These are phyloP conservation scores for Biscogniauxia marginata DNA, from an alignment of 2,329 filamentous ascomycete species.

Conservation along the genomic window DNA sequence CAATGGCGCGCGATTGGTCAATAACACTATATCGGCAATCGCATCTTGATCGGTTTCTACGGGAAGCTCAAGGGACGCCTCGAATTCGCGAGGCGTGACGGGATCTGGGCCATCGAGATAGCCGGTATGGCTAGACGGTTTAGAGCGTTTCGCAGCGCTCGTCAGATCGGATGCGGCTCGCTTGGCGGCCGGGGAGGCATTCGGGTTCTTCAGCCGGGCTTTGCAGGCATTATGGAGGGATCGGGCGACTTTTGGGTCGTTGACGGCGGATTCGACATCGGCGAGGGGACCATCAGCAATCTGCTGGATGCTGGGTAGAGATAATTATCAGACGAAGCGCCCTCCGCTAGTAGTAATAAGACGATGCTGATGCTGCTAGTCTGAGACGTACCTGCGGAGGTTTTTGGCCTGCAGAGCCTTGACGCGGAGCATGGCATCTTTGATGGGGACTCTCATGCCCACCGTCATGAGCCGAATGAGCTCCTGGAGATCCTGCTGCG, in stretches of 20 bases:
- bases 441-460: conserved; percentile 54
- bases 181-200: conserved; percentile 28
- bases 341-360: neutral
- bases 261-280: conserved; percentile 45
- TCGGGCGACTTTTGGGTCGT: conserved; percentile 49
- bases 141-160: conserved; percentile 35
- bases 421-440: conserved; percentile 58
- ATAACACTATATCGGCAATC: conserved; percentile 56
- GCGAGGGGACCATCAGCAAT: conserved; percentile 50
- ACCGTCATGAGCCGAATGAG: conserved; percentile 59
- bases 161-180: conserved; percentile 29
- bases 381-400: conserved; percentile 51
- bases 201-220: conserved; percentile 44
- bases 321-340: neutral
- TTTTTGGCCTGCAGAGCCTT: conserved; percentile 55
- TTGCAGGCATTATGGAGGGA: conserved; percentile 55
- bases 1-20: conserved; percentile 79
- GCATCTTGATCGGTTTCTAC: conserved; percentile 55
- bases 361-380: conserved; percentile 22
- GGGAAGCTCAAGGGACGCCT: conserved; percentile 61
- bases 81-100: conserved; percentile 56
- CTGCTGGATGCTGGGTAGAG: conserved; percentile 47
- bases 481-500: conserved; percentile 60
- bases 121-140: conserved; percentile 21
- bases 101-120: conserved; percentile 33